These are phyloP conservation scores for Phialophora macrospora DNA, from an alignment of 2,329 filamentous ascomycete genomes.

Conservation along the genomic window DNA sequence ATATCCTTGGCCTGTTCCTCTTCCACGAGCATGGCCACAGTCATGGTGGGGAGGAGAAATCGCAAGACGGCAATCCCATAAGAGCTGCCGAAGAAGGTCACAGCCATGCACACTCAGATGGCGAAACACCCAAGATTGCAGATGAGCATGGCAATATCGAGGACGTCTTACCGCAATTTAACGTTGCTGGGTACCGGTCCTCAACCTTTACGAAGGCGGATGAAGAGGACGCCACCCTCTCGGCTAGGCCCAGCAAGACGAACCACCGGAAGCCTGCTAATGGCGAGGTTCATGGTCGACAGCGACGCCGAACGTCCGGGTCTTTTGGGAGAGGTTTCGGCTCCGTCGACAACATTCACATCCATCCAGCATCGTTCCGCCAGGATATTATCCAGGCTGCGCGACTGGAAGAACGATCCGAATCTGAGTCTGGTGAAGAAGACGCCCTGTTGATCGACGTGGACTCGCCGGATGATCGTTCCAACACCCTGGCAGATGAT, in stretches of 20 bases:
- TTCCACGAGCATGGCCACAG: constrained; percentile 92
- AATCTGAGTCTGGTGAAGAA: constrained; percentile 56
- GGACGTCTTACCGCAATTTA: constrained; percentile 67
- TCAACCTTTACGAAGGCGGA: constrained; percentile 40
- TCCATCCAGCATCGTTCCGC: constrained; percentile 87
- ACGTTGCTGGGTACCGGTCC: constrained; percentile 55
- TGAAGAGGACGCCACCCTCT: constrained; percentile 41
- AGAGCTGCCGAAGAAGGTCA: constrained; percentile 60
- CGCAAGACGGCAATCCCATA: constrained; percentile 47
- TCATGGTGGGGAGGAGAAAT: constrained; percentile 65
- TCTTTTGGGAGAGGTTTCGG: constrained; percentile 62
- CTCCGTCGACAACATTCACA: constrained; percentile 72
- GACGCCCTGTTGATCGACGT: constrained; percentile 42
- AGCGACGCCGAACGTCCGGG: constrained; percentile 64
- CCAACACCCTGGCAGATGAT: constrained; percentile 32
- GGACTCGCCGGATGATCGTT: constrained; percentile 42
- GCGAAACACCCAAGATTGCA: constrained; percentile 47
- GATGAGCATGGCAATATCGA: constrained; percentile 65
- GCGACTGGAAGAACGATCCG: constrained; percentile 60
- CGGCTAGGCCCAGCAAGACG: constrained; percentile 40
- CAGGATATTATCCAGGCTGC: constrained; percentile 91
- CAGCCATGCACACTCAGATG: constrained; percentile 47
- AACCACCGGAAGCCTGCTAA: constrained; percentile 41
- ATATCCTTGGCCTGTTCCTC: constrained; percentile 84
- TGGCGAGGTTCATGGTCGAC: constrained; percentile 48